These are phyloP conservation scores for Mucor velutinosus DNA, from an alignment of 371 early-diverging fungal species.

Conservation along the genomic window DNA sequence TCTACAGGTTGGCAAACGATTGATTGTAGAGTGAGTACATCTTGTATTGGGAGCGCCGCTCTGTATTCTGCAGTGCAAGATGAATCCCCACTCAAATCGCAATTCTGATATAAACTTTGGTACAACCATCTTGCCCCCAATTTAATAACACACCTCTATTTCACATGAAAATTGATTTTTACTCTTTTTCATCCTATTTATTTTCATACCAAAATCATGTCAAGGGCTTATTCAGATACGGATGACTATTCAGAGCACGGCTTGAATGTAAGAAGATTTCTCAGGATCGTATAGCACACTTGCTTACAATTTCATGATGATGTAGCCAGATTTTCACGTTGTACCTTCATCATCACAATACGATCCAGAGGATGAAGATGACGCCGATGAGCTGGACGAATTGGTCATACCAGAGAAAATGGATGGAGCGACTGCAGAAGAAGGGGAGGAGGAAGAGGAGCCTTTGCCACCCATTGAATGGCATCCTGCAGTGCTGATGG, in stretches of 20 bases:
- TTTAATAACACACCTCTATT: not conserved
- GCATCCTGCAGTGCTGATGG: constrained; percentile 20
- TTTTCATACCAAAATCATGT: constrained; percentile 2
- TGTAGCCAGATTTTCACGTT: constrained; percentile 20
- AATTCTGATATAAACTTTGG: not conserved
- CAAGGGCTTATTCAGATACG: constrained; percentile 18
- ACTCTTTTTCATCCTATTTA: not conserved
- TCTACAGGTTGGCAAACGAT: not conserved
- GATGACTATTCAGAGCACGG: constrained; percentile 26
- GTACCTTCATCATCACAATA: constrained; percentile 19
- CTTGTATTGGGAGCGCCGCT: not conserved
- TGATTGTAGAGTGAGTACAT: not conserved
- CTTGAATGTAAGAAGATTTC: constrained; percentile 1
- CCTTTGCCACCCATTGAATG: constrained; percentile 13
- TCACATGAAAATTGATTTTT: not conserved
- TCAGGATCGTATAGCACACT: not conserved
- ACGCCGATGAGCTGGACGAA: not conserved
- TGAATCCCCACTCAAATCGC: not conserved
- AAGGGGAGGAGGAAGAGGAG: constrained; percentile 10
- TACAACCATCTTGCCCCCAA: not conserved
- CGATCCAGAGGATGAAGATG: constrained; percentile 11
- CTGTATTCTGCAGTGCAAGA: not conserved
- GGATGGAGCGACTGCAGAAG: not conserved
- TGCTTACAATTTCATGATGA: not conserved
- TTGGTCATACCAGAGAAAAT: not conserved